Conservation (phyloP, 352 stramenopile genomes). For the Pythium guiyangense region DNA sequence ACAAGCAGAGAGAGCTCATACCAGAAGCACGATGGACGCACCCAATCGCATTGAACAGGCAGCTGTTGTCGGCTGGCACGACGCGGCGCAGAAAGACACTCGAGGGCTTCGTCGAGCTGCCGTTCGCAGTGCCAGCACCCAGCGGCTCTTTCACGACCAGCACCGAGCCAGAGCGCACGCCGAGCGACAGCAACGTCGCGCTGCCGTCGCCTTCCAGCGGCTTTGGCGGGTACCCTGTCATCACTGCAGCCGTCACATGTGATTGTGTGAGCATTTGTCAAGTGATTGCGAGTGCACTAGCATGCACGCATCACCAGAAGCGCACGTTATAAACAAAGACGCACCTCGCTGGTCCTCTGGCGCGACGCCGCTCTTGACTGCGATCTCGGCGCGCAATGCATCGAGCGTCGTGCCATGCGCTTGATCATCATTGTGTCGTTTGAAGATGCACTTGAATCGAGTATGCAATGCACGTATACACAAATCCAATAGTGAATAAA, state of each 20-base stretch:
- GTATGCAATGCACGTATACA: too few relatives aligned
- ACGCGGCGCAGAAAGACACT: constrained; percentile 68
- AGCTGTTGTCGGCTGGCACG: constrained; percentile 83
- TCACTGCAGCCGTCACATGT: constrained; percentile 27
- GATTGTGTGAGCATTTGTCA: background rate
- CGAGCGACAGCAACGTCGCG: constrained; percentile 36
- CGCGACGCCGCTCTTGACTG: constrained; percentile 32
- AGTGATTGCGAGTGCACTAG: too few relatives aligned
- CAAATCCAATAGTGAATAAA: too few relatives aligned
- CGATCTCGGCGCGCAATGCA: constrained; percentile 38
- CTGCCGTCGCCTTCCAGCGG: constrained; percentile 52
- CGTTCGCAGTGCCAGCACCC: constrained; percentile 8
- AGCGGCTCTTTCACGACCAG: constrained; percentile 67
- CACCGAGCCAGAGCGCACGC: constrained; percentile 60
- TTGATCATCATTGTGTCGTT: too few relatives aligned
- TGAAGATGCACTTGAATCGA: too few relatives aligned
- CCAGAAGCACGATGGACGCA: constrained; percentile 18
- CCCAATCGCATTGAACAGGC: constrained; percentile 84
- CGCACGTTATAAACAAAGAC: constrained; percentile 1
- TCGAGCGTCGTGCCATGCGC: constrained; percentile 50
- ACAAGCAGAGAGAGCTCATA: too few relatives aligned
- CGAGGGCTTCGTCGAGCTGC: constrained; percentile 15
- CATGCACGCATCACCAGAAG: background rate
- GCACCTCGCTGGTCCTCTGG: constrained; percentile 11
- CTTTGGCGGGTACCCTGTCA: too few relatives aligned